phyloP scores from a whole-genome alignment of 2,329 filamentous ascomycete species.

The Pestalotiopsis sp. region DNA sequence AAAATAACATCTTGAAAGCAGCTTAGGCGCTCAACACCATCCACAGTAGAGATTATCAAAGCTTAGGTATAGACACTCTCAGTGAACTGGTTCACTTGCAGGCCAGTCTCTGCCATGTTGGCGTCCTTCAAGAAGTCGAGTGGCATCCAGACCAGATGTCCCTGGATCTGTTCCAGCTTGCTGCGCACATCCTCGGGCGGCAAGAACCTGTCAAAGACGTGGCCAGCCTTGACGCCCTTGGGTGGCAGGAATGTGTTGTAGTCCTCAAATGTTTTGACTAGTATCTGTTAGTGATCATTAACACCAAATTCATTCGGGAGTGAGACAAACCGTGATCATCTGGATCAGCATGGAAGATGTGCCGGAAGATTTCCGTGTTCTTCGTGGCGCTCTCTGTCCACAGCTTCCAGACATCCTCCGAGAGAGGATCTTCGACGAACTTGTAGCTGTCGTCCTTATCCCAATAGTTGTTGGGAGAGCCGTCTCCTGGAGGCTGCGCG shows the following conservation, averaged over 20 bases:
- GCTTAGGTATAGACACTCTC: conserved; percentile 78
- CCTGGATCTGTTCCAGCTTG: conserved; percentile 78
- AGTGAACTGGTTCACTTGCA: conserved; percentile 83
- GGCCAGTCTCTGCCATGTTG: conserved; percentile 83
- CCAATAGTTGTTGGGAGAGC: conserved; percentile 63
- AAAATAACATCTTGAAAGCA: background rate
- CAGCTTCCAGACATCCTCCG: conserved; percentile 63
- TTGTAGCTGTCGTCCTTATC: conserved; percentile 62
- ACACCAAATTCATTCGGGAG: background rate
- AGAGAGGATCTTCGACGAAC: conserved; percentile 71
- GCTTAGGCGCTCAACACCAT: background rate
- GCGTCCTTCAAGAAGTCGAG: conserved; percentile 81
- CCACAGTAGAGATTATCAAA: background rate
- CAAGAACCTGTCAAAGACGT: conserved; percentile 80
- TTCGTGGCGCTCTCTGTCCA: conserved; percentile 69
- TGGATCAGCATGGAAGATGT: conserved; percentile 84
- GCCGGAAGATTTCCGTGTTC: conserved; percentile 76
- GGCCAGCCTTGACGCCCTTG: conserved; percentile 74
- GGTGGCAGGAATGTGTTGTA: conserved; percentile 78
- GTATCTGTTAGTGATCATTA: conserved; percentile 9
- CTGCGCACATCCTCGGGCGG: conserved; percentile 70
- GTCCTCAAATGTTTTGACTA: conserved; percentile 84
- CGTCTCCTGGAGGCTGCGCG: conserved; percentile 68
- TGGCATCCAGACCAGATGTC: conserved; percentile 96
- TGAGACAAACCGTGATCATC: conserved; percentile 70